A percentile compares a stretch with the other conserved stretches of the same genome.
These are phyloP conservation scores for Beauveria australis DNA, from an alignment of 2,329 filamentous ascomycete genomes.

Conservation along the genomic window DNA sequence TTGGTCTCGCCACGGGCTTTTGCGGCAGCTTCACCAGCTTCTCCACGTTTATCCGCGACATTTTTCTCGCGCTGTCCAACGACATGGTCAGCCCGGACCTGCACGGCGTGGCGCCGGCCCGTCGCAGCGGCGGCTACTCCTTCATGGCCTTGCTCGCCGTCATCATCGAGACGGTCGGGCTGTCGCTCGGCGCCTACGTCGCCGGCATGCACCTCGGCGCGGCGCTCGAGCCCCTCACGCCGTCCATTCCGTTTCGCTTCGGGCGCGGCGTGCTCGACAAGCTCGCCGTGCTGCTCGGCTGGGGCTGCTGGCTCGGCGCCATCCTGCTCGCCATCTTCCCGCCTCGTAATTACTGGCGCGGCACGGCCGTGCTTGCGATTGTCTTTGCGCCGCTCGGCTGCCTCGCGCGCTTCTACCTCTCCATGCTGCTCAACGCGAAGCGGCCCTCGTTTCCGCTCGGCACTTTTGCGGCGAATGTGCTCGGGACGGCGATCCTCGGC, in stretches of 20 bases:
- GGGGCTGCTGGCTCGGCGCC: slow-evolving; percentile 70
- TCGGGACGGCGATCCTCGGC: slow-evolving; percentile 66
- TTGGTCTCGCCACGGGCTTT: slow-evolving; percentile 78
- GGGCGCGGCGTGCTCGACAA: slow-evolving; percentile 57
- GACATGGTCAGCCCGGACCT: slow-evolving; percentile 41
- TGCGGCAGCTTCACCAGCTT: slow-evolving; percentile 89
- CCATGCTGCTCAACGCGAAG: slow-evolving; percentile 61
- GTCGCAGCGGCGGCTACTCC: slow-evolving; percentile 65
- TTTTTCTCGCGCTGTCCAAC: slow-evolving; percentile 73
- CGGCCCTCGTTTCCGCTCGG: slow-evolving; percentile 68
- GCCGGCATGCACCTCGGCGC: slow-evolving; percentile 69
- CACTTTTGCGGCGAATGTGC: slow-evolving; percentile 74
- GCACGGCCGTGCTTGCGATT: slow-evolving; percentile 64
- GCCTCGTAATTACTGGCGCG: slow-evolving; percentile 67
- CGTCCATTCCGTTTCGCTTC: slow-evolving; percentile 49
- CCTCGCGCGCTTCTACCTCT: slow-evolving; percentile 64
- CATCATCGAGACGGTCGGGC: slow-evolving; percentile 59
- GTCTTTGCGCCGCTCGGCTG: slow-evolving; percentile 79
- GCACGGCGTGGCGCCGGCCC: slow-evolving; percentile 26
- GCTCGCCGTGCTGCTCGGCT: slow-evolving; percentile 54
- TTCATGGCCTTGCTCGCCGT: slow-evolving; percentile 75
- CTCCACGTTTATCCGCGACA: slow-evolving; percentile 74
- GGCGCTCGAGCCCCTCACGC: slow-evolving; percentile 47
- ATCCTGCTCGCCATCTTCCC: slow-evolving; percentile 65
- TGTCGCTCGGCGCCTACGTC: slow-evolving; percentile 62